Conservation (phyloP, 2,329 filamentous ascomycete genomes). For the Colletotrichum zoysiae region DNA sequence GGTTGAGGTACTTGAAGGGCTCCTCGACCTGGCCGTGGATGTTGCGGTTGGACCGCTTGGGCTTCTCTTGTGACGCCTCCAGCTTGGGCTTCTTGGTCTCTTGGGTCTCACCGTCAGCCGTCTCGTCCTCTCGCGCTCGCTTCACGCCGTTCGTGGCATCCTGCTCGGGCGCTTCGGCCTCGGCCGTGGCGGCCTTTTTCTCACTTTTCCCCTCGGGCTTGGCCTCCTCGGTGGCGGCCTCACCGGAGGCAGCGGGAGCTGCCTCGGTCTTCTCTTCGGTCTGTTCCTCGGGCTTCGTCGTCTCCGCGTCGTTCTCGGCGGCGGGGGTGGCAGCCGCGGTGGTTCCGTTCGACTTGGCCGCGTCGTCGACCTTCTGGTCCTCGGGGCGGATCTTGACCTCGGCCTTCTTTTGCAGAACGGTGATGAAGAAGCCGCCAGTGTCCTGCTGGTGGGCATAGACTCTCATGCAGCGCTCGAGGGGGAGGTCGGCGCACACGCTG, state of each 20-base stretch:
- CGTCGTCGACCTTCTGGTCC: constrained; percentile 71
- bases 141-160: constrained; percentile 48
- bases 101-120: constrained; percentile 50
- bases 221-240: background rate
- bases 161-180: constrained; percentile 39
- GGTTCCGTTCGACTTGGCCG: constrained; percentile 39
- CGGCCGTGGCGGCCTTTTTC: constrained; percentile 10
- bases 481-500: constrained; percentile 71
- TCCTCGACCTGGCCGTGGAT: constrained; percentile 77
- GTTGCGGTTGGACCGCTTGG: constrained; percentile 57
- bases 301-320: constrained; percentile 36
- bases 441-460: constrained; percentile 97
- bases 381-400: constrained; percentile 77
- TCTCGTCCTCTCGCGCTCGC: constrained; percentile 50
- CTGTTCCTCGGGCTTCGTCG: constrained; percentile 28
- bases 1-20: constrained; percentile 89
- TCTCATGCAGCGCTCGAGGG: constrained; percentile 90
- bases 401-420: constrained; percentile 89
- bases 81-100: constrained; percentile 57
- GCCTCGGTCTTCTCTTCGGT: constrained; percentile 40
- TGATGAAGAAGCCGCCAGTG: constrained; percentile 97
- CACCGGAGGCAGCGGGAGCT: background rate
- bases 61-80: constrained; percentile 49
- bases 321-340: constrained; percentile 38
- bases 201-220: constrained; percentile 27